Percentiles rank a stretch among this genome's conserved stretches.
phyloP scores from a whole-genome alignment of 1,284 basidiomycete species.

The Irpex sp. region DNA sequence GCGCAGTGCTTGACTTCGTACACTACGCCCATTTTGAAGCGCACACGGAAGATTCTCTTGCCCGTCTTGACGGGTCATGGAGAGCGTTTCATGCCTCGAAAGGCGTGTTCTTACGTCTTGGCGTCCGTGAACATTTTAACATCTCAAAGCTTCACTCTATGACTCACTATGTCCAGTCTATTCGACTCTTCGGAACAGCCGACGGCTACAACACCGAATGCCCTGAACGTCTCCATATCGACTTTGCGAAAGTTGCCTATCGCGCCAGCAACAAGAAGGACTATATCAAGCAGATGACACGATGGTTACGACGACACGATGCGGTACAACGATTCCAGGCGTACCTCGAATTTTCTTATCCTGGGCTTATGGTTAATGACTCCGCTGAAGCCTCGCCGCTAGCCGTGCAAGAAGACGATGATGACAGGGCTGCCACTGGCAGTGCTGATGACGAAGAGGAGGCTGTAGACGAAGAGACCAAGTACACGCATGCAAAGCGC shows the following conservation, averaged over 20 bases:
- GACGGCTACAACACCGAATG: constrained; percentile 24
- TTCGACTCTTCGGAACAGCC: constrained; percentile 17
- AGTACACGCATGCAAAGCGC: constrained; percentile 4
- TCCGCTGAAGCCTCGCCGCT: too few species aligned
- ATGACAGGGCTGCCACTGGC: not conserved
- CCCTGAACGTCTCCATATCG: constrained; percentile 25
- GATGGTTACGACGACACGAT: constrained; percentile 19
- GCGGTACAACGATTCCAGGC: constrained; percentile 2
- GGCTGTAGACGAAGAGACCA: not conserved
- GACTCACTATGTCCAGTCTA: constrained; percentile 18
- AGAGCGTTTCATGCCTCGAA: constrained; percentile 23
- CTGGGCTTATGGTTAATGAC: not conserved
- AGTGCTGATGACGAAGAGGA: not conserved
- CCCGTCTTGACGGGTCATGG: constrained; percentile 12
- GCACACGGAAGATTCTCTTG: constrained; percentile 17
- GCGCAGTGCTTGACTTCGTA: constrained; percentile 28
- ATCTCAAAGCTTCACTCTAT: constrained; percentile 26
- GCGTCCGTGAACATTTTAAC: constrained; percentile 21
- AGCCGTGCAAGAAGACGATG: not conserved
- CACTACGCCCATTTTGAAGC: constrained; percentile 19
- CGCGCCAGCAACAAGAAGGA: constrained; percentile 18
- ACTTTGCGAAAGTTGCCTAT: constrained; percentile 23
- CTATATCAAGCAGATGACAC: constrained; percentile 21
- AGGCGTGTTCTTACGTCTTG: constrained; percentile 18
- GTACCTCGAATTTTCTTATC: not conserved